phyloP scores from a whole-genome alignment of 2,329 filamentous ascomycete genomes.

The Aureobasidium sp. region DNA sequence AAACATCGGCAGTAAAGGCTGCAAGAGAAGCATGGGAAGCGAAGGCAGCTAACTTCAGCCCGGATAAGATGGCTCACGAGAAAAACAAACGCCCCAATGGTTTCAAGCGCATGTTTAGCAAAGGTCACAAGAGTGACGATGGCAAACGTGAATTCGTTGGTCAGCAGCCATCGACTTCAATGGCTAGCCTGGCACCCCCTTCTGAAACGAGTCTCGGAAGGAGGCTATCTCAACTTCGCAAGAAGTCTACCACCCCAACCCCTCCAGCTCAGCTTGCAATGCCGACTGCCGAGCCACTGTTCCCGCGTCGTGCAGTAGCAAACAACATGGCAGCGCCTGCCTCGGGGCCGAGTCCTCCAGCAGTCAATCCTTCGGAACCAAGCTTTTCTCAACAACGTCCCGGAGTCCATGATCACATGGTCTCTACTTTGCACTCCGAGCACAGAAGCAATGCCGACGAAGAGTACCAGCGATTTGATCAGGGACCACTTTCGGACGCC shows the following conservation, averaged over 20 bases:
- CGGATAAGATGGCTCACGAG: conserved; percentile 25
- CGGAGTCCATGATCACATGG: conserved; percentile 18
- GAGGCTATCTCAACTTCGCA: conserved; percentile 34
- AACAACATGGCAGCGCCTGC: background rate
- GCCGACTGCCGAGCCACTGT: background rate
- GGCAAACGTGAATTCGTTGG: background rate
- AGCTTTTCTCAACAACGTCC: background rate
- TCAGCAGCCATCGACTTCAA: background rate
- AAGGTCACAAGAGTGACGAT: conserved; percentile 44
- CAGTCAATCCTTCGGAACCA: background rate
- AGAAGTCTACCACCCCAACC: conserved; percentile 20
- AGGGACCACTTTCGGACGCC: conserved; percentile 78
- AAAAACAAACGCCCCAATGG: conserved; percentile 40
- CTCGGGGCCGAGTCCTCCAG: background rate
- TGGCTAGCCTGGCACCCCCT: conserved; percentile 16
- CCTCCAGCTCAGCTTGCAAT: conserved; percentile 16
- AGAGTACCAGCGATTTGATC: conserved; percentile 66
- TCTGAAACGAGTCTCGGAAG: conserved; percentile 27
- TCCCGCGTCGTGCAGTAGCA: background rate
- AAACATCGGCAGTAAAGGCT: conserved; percentile 21
- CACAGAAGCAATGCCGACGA: conserved; percentile 51
- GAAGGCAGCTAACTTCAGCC: conserved; percentile 20
- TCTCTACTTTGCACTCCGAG: conserved; percentile 52
- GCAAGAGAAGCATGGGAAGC: conserved; percentile 24
- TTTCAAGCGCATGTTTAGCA: conserved; percentile 57